Percentiles rank a stretch among this genome's conserved stretches.
Evolutionary conservation across 768 basidiomycete species (phyloP).

Genomic region (Tylopilus sp.): DNA sequence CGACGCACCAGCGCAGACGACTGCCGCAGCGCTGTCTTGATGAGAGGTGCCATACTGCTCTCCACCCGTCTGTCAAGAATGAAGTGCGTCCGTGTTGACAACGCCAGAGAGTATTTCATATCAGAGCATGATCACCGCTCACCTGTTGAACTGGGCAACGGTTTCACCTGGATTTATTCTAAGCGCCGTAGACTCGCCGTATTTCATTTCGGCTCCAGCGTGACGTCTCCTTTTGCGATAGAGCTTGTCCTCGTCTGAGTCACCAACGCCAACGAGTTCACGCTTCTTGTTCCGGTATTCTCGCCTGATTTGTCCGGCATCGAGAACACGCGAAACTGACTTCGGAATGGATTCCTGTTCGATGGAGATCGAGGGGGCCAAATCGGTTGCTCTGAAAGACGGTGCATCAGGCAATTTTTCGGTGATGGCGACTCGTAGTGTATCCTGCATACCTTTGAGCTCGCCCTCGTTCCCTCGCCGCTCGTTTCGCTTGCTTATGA

Average conservation of each 20-base stretch:
- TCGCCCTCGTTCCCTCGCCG: conserved; percentile 42
- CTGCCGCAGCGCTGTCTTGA: conserved; percentile 56
- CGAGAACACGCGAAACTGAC: conserved; percentile 58
- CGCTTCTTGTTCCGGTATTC: conserved; percentile 52
- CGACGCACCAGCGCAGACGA: conserved; percentile 52
- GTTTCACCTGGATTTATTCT: conserved; percentile 66
- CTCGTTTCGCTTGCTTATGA: conserved; percentile 60
- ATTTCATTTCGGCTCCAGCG: conserved; percentile 17
- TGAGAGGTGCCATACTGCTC: conserved; percentile 60
- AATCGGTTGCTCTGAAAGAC: conserved; percentile 44
- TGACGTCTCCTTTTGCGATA: conserved; percentile 29
- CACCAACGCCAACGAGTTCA: conserved; percentile 24
- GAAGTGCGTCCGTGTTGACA: conserved; percentile 5
- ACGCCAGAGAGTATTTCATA: conserved; percentile 8
- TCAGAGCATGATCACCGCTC: conserved; percentile 20
- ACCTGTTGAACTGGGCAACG: conserved; percentile 75
- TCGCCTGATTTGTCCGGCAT: conserved; percentile 56
- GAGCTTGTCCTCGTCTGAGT: conserved; percentile 24
- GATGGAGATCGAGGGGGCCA: conserved; percentile 43
- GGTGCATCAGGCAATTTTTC: neutral
- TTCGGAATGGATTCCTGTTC: conserved; percentile 68
- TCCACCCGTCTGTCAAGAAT: conserved; percentile 62
- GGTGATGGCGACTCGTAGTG: neutral
- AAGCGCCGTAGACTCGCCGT: conserved; percentile 28
- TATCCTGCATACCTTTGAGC: conserved; percentile 38